Percentiles rank a stretch among this genome's conserved stretches.
Conservation (phyloP, 805 yeast species). For the Lipomyces lipofer region DNA sequence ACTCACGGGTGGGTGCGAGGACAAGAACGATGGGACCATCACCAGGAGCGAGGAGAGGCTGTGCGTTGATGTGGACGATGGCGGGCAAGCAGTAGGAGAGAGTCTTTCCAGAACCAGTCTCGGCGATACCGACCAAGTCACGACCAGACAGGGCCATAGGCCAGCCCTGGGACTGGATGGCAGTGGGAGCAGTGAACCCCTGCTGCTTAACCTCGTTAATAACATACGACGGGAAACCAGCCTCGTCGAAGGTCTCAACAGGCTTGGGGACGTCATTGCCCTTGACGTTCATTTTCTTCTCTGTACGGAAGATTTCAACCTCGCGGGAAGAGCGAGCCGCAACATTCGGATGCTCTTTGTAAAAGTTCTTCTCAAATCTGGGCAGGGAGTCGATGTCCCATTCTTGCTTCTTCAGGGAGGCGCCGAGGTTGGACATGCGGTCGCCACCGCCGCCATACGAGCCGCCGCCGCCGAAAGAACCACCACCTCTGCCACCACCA, state of each 20-base stretch:
- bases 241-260: constrained; percentile 88
- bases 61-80: constrained; percentile 92
- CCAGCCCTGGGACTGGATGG: constrained; percentile 99
- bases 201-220: constrained; percentile 82
- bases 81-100: constrained; percentile 95
- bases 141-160: constrained; percentile 99
- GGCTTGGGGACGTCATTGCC: constrained; percentile 94
- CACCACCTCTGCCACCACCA: constrained; percentile 39
- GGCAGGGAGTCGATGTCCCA: constrained; percentile 81
- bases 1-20: constrained; percentile 97
- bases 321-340: constrained; percentile 73
- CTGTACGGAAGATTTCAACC: constrained; percentile 71
- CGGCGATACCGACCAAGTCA: constrained; percentile 98
- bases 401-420: constrained; percentile 65
- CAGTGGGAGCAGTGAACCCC: constrained; percentile 93
- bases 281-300: constrained; percentile 78
- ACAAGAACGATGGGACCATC: constrained; percentile 97
- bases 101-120: constrained; percentile 99
- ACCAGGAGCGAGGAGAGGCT: constrained; percentile 87
- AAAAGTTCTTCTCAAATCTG: constrained; percentile 92
- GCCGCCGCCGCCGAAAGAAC: constrained; percentile 44
- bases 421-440: constrained; percentile 51
- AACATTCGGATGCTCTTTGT: constrained; percentile 80
- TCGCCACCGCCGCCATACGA: constrained; percentile 43
- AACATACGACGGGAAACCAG: constrained; percentile 94